These are phyloP conservation scores for Euphorbia schlechtendalii DNA, from an alignment of 441 rosid genomes.

Conservation along the genomic window DNA sequence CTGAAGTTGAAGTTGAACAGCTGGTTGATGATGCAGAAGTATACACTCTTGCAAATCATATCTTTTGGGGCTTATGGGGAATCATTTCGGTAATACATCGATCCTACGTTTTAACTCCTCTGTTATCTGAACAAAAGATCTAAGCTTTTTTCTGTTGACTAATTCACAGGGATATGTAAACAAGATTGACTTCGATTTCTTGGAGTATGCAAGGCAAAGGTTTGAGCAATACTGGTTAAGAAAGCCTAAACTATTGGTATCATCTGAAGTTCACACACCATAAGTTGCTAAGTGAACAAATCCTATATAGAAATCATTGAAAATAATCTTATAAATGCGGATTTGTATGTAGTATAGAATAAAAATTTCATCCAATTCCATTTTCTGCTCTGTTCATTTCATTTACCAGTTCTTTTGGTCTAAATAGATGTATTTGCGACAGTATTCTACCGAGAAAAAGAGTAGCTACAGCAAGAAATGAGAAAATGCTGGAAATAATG, in stretches of 20 bases:
- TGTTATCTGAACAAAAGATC: too few relatives aligned
- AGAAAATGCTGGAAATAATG: neutral
- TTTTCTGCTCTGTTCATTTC: neutral
- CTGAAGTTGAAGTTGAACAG: conserved; percentile 47
- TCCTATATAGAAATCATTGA: neutral
- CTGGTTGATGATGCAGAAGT: conserved; percentile 52
- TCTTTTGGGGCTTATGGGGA: conserved; percentile 95
- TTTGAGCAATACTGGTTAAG: conserved; percentile 73
- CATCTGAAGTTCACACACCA: conserved; percentile 8
- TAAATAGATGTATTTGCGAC: neutral
- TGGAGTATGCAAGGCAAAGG: conserved; percentile 89
- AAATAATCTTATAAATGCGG: neutral
- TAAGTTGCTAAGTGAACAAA: neutral
- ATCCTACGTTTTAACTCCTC: neutral
- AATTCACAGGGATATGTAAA: conserved; percentile 59
- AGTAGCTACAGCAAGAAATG: neutral
- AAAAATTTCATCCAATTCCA: neutral
- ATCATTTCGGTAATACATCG: conserved; percentile 63
- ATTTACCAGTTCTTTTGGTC: neutral
- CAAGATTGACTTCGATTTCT: conserved; percentile 69
- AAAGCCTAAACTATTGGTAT: conserved; percentile 37
- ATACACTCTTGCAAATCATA: conserved; percentile 74
- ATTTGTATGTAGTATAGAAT: neutral
- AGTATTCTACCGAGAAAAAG: neutral
- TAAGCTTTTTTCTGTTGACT: too few relatives aligned